Percentiles rank a stretch among this genome's conserved stretches.
Evolutionary conservation across 2,329 filamentous ascomycete genomes (phyloP).

Genomic region (Nannizziopsis arthrosporioides): DNA sequence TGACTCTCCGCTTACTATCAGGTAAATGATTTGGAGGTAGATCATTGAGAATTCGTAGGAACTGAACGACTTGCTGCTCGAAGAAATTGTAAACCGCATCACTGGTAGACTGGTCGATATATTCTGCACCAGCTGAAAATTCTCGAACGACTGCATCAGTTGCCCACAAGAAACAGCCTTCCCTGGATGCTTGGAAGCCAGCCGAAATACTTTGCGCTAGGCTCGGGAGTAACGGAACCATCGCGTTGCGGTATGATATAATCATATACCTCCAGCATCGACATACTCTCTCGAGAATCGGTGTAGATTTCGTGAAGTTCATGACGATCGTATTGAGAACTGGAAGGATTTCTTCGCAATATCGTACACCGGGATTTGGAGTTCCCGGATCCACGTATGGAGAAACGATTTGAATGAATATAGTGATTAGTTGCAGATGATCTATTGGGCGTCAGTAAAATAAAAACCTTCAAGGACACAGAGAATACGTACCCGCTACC

Average conservation of each 20-base stretch:
- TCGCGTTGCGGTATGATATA: constrained; percentile 83
- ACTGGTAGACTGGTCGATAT: constrained; percentile 68
- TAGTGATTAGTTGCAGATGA: constrained; percentile 81
- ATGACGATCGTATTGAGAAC: constrained; percentile 76
- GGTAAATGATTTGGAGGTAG: constrained; percentile 66
- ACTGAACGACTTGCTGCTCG: constrained; percentile 80
- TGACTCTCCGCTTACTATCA: constrained; percentile 40
- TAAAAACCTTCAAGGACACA: constrained; percentile 7
- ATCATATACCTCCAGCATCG: constrained; percentile 96
- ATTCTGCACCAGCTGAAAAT: constrained; percentile 81
- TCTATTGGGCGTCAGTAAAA: constrained; percentile 40
- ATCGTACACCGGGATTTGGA: constrained; percentile 84
- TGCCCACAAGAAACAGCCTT: constrained; percentile 98
- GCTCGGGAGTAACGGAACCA: constrained; percentile 68
- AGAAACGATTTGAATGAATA: constrained; percentile 68
- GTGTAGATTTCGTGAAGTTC: constrained; percentile 72
- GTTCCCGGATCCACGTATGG: constrained; percentile 61
- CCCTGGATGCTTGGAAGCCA: constrained; percentile 73
- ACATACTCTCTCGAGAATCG: constrained; percentile 87
- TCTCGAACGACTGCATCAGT: constrained; percentile 89
- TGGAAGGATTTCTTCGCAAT: constrained; percentile 88
- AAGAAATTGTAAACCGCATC: constrained; percentile 90
- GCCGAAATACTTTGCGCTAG: constrained; percentile 80
- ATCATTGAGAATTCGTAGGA: constrained; percentile 80
- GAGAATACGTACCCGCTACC: constrained; percentile 54